Conservation (phyloP, 1,284 basidiomycete genomes). For the Rhodotorula sp. region DNA sequence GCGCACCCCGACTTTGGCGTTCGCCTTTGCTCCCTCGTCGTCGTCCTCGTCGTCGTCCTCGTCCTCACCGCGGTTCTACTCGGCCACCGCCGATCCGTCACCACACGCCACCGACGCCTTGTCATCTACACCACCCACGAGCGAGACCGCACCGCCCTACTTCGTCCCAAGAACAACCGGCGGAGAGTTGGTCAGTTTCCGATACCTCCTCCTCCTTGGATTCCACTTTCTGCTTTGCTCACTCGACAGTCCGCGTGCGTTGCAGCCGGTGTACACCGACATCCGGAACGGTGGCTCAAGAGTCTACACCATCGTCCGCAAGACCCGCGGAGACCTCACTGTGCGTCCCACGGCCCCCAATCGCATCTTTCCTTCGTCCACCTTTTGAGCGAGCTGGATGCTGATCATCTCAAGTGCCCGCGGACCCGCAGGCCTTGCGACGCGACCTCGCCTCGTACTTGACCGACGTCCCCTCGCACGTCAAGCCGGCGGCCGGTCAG, state of each 20-base stretch:
- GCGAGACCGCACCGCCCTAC: neutral
- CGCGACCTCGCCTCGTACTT: constrained; percentile 21
- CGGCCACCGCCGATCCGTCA: neutral
- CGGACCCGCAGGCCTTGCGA: constrained; percentile 13
- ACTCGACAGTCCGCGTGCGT: no score
- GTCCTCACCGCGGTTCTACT: neutral
- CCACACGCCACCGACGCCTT: neutral
- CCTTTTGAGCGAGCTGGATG: neutral
- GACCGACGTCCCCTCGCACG: neutral
- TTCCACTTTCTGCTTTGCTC: neutral
- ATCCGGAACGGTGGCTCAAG: constrained; percentile 21
- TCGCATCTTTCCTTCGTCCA: neutral
- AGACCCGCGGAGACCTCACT: constrained; percentile 30
- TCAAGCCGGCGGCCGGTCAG: constrained; percentile 27
- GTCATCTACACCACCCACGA: neutral
- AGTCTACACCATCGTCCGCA: constrained; percentile 28
- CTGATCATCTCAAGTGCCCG: neutral
- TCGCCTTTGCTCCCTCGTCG: neutral
- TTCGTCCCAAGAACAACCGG: neutral
- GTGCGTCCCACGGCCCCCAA: constrained; percentile 11
- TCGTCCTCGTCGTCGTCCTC: neutral
- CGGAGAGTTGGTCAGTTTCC: neutral
- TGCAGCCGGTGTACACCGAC: constrained; percentile 32
- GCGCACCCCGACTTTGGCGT: neutral
- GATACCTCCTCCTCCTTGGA: neutral